These are phyloP conservation scores for Backusella psychrophila DNA, from an alignment of 192 early-diverging fungal genomes.

Conservation along the genomic window DNA sequence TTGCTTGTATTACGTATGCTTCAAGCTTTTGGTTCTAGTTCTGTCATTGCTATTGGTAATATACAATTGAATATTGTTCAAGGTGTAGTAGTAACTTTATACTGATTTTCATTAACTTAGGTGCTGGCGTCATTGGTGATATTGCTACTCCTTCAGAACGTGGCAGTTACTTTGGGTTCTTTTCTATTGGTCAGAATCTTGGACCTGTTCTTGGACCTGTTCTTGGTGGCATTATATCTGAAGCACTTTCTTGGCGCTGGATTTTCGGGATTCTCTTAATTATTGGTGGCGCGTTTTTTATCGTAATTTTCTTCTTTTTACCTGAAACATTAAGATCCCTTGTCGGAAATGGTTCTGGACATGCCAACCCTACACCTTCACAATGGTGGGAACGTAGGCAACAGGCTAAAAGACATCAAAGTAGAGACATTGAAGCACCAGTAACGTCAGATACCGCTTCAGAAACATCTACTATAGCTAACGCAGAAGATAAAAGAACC, in stretches of 20 bases:
- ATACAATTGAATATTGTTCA: not conserved
- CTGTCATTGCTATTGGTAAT: slow-evolving; percentile 40
- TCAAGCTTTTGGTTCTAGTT: slow-evolving; percentile 42
- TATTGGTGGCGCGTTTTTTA: slow-evolving; percentile 13
- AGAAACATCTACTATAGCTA: not conserved
- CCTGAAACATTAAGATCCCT: slow-evolving; percentile 44
- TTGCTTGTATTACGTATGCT: slow-evolving; percentile 38
- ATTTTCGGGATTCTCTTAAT: slow-evolving; percentile 44
- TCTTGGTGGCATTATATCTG: slow-evolving; percentile 34
- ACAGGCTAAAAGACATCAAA: not conserved
- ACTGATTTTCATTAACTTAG: not conserved
- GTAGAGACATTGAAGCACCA: not conserved
- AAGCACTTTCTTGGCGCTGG: slow-evolving; percentile 31
- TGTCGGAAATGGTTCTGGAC: slow-evolving; percentile 40
- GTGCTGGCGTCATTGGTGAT: slow-evolving; percentile 37
- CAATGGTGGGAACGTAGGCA: slow-evolving; percentile 14
- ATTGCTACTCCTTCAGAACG: slow-evolving; percentile 22
- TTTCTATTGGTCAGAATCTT: not conserved
- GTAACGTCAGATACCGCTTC: not conserved
- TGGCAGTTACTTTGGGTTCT: slow-evolving; percentile 4
- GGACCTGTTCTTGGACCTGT: slow-evolving; percentile 32
- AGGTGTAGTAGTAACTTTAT: not conserved
- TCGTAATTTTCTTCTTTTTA: slow-evolving; percentile 36
- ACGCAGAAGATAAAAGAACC: not conserved
- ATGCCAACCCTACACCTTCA: slow-evolving; percentile 32